Evolutionary conservation across 2,329 filamentous ascomycete genomes (phyloP).

Genomic region (Macrophomina pseudophaseolina): DNA sequence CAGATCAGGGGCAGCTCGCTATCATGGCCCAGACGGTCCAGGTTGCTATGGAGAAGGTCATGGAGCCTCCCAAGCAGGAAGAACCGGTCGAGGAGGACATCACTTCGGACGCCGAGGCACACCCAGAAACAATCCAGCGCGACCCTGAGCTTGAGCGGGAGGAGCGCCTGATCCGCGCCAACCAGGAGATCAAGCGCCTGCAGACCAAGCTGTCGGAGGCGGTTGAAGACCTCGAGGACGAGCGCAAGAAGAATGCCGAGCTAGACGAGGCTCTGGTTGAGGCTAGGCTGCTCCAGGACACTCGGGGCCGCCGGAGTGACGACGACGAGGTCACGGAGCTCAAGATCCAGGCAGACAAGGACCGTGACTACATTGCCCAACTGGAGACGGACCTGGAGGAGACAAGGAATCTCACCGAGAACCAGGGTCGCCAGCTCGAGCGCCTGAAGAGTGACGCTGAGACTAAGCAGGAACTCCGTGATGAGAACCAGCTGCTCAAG

Average conservation of each 20-base stretch:
- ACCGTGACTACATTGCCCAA: conserved; percentile 56
- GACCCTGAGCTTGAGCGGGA: conserved; percentile 56
- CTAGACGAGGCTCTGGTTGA: conserved; percentile 56
- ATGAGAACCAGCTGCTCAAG: conserved; percentile 55
- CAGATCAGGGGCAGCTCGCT: conserved; percentile 45
- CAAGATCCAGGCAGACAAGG: conserved; percentile 50
- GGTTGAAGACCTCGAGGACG: conserved; percentile 49
- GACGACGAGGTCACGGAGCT: conserved; percentile 52
- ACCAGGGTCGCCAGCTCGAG: conserved; percentile 53
- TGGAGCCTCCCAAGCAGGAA: conserved; percentile 19
- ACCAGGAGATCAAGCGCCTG: conserved; percentile 52
- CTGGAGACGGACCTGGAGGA: conserved; percentile 54
- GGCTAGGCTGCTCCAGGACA: conserved; percentile 52
- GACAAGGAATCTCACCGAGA: conserved; percentile 51
- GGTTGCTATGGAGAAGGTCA: conserved; percentile 3
- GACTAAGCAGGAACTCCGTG: conserved; percentile 55
- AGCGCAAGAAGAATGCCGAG: conserved; percentile 48
- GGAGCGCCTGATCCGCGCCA: conserved; percentile 55
- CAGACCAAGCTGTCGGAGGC: conserved; percentile 47
- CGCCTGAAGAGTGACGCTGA: conserved; percentile 49
- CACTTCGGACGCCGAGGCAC: conserved; percentile 19
- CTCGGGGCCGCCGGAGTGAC: conserved; percentile 43
- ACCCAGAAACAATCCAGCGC: conserved; percentile 29
- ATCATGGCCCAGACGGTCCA: conserved; percentile 47
- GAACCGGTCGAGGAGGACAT: conserved; percentile 18